A percentile compares a stretch with the other conserved stretches of the same genome.
Evolutionary conservation across 108 stramenopile species (phyloP).

Genomic region (Pseudonitzschia pungens): DNA sequence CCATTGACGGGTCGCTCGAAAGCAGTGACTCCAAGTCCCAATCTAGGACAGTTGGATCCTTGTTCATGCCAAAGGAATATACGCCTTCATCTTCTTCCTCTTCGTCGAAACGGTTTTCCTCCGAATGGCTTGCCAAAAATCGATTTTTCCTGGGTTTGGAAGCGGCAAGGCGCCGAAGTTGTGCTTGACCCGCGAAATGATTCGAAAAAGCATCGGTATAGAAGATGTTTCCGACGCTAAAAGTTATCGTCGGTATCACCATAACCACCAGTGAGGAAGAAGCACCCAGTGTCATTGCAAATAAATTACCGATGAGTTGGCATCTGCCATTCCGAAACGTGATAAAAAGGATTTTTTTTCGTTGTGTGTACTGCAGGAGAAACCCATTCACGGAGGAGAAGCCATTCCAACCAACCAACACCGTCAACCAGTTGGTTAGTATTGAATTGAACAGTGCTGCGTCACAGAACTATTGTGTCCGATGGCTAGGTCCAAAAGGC

Average conservation of each 20-base stretch:
- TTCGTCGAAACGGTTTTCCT: background rate
- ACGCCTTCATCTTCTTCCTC: slow-evolving; percentile 2
- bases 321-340: background rate
- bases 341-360: background rate
- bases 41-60: background rate
- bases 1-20: slow-evolving; percentile 7
- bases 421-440: too few species aligned
- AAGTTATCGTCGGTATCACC: background rate
- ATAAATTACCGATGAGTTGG: background rate
- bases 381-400: too few species aligned
- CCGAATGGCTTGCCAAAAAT: background rate
- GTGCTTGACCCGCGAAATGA: background rate
- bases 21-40: background rate
- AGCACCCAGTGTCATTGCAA: background rate
- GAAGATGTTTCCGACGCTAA: background rate
- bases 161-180: background rate
- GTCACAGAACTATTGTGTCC: too few species aligned
- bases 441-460: too few species aligned
- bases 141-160: background rate
- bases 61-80: background rate
- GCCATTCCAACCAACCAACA: too few species aligned
- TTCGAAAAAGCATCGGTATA: slow-evolving; percentile 3
- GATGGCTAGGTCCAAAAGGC: too few species aligned
- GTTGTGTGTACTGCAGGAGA: background rate
- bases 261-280: background rate